Conservation (phyloP, 1,284 basidiomycete species). For the Tylopilus orsonianus region DNA sequence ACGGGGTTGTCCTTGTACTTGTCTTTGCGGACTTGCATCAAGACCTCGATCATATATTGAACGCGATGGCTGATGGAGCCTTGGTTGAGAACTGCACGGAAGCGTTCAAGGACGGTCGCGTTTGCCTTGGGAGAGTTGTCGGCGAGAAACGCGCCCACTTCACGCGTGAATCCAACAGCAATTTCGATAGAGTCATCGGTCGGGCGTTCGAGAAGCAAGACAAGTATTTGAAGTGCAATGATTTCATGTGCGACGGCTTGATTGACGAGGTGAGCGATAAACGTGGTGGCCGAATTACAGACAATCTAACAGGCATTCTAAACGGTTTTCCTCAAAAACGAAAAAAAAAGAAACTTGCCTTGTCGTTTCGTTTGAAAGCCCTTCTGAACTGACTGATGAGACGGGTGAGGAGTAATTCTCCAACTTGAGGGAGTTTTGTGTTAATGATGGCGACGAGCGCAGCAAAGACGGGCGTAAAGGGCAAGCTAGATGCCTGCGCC, state of each 20-base stretch:
- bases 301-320: conserved; percentile 60
- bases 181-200: conserved; percentile 99
- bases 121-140: conserved; percentile 96
- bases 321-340: neutral
- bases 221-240: conserved; percentile 91
- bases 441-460: conserved; percentile 94
- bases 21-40: conserved; percentile 98
- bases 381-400: conserved; percentile 94
- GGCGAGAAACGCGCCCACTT: conserved; percentile 92
- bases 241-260: conserved; percentile 94
- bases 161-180: conserved; percentile 95
- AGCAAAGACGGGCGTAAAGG: conserved; percentile 97
- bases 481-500: conserved; percentile 93
- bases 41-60: conserved; percentile 99
- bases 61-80: conserved; percentile 93
- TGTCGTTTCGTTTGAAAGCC: conserved; percentile 97
- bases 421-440: conserved; percentile 95
- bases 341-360: conserved; percentile 52
- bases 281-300: conserved; percentile 92
- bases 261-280: conserved; percentile 97
- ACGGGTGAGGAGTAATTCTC: conserved; percentile 86
- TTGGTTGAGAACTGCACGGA: conserved; percentile 95
- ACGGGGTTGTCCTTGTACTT: conserved; percentile 98
- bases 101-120: conserved; percentile 91
- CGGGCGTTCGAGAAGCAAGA: conserved; percentile 91